phyloP scores from a whole-genome alignment of 768 basidiomycete species.

The Suillus ampliporus region DNA sequence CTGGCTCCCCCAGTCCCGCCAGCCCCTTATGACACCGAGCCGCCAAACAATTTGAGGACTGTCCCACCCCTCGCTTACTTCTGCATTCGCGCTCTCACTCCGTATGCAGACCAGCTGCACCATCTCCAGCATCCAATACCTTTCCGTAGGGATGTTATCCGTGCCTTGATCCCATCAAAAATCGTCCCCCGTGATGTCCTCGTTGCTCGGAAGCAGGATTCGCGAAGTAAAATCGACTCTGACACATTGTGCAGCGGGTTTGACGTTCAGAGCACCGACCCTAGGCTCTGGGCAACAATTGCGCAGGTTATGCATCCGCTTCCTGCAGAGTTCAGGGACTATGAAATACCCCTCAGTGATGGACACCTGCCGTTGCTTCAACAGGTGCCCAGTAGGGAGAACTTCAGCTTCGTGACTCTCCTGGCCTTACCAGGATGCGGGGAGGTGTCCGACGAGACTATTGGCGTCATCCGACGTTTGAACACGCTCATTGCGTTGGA shows the following conservation, averaged over 20 bases:
- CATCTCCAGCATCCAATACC: conserved; percentile 40
- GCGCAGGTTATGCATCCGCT: conserved; percentile 63
- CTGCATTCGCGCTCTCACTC: conserved; percentile 51
- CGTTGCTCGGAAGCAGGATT: not conserved
- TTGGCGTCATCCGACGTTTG: conserved; percentile 55
- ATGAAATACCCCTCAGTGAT: conserved; percentile 60
- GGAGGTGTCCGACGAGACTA: conserved; percentile 63
- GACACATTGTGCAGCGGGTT: conserved; percentile 16
- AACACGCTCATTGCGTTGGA: conserved; percentile 69
- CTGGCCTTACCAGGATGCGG: conserved; percentile 61
- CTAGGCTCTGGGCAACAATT: conserved; percentile 66
- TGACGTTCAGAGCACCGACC: conserved; percentile 46
- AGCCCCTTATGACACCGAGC: conserved; percentile 3
- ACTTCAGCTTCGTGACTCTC: conserved; percentile 70
- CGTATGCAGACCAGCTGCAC: conserved; percentile 52
- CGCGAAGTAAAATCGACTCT: not conserved
- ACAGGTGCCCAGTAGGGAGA: conserved; percentile 52
- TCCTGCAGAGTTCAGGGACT: conserved; percentile 40
- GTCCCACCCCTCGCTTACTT: conserved; percentile 60
- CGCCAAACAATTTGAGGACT: conserved; percentile 5
- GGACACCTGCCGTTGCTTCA: conserved; percentile 61
- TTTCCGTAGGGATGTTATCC: conserved; percentile 46
- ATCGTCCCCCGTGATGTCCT: conserved; percentile 2
- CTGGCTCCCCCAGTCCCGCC: conserved; percentile 15
- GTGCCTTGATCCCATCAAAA: conserved; percentile 45